Evolutionary conservation across 2,329 filamentous ascomycete species (phyloP).

Genomic region (Fusarium bulbicola): DNA sequence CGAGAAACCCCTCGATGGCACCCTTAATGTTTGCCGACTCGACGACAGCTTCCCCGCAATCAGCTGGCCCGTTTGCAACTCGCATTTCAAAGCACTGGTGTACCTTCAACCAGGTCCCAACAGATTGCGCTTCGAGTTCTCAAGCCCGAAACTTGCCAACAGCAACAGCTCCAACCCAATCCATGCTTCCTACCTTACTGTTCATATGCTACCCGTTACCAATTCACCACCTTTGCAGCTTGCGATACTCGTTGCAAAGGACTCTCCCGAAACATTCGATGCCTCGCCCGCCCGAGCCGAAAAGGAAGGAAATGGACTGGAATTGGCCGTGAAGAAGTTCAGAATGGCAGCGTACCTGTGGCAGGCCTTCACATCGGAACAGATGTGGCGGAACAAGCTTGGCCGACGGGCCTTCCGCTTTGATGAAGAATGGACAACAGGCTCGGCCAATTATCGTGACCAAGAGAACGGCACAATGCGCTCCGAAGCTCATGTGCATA

Average conservation of each 20-base stretch:
- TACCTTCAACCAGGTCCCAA: conserved; percentile 94
- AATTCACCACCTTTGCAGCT: conserved; percentile 87
- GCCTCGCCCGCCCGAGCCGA: conserved; percentile 78
- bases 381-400: conserved; percentile 91
- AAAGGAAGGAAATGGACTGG: conserved; percentile 83
- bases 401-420: conserved; percentile 88
- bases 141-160: conserved; percentile 80
- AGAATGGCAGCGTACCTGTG: conserved; percentile 95
- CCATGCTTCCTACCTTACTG: conserved; percentile 81
- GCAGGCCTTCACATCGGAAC: conserved; percentile 96
- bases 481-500: conserved; percentile 89
- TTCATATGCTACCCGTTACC: conserved; percentile 86
- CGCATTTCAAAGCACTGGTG: conserved; percentile 89
- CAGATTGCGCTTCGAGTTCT: conserved; percentile 86
- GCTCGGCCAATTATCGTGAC: conserved; percentile 81
- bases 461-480: conserved; percentile 76
- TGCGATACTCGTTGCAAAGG: conserved; percentile 85
- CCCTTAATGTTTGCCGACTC: conserved; percentile 79
- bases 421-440: conserved; percentile 93
- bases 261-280: conserved; percentile 88
- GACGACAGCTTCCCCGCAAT: conserved; percentile 87
- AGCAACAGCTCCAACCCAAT: conserved; percentile 72
- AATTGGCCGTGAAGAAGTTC: conserved; percentile 87
- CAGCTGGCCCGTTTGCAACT: conserved; percentile 87
- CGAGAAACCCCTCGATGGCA: conserved; percentile 78